phyloP scores from a whole-genome alignment of 2,329 filamentous ascomycete species.

The Neocatenulostroma microsporum region DNA sequence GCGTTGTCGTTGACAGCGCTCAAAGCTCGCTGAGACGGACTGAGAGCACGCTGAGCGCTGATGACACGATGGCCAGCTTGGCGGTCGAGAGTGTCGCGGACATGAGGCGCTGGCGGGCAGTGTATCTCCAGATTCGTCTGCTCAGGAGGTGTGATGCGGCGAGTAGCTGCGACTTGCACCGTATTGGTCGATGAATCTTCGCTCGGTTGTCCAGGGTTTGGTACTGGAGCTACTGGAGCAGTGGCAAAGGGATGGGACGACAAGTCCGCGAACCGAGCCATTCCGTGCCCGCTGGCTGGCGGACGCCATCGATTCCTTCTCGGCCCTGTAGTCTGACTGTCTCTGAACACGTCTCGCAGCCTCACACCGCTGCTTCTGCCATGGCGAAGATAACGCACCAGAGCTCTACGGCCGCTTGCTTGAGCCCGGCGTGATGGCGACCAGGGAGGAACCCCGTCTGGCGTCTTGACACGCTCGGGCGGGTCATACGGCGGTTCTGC shows the following conservation, averaged over 20 bases:
- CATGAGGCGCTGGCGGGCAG: neutral
- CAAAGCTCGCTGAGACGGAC: slow-evolving; percentile 16
- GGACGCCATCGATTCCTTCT: slow-evolving; percentile 20
- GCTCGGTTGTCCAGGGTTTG: too few species aligned
- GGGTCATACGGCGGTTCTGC: slow-evolving; percentile 17
- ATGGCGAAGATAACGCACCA: neutral
- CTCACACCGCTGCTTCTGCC: slow-evolving; percentile 1
- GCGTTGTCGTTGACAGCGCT: slow-evolving; percentile 16
- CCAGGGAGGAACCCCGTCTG: slow-evolving; percentile 24
- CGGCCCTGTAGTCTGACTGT: neutral
- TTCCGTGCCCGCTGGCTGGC: slow-evolving; percentile 25
- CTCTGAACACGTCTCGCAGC: neutral
- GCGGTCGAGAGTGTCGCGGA: neutral
- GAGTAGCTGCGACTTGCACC: neutral
- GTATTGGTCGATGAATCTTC: neutral
- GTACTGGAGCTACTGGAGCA: slow-evolving; percentile 7
- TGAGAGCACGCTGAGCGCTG: slow-evolving; percentile 6
- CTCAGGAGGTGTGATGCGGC: neutral
- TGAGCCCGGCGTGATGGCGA: slow-evolving; percentile 5
- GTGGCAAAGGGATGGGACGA: slow-evolving; percentile 20
- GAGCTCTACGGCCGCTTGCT: neutral
- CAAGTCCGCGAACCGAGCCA: slow-evolving; percentile 15
- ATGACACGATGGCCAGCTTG: neutral
- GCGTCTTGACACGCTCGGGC: slow-evolving; percentile 20
- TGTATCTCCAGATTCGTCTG: neutral